A percentile compares a stretch with the other conserved stretches of the same genome.
Conservation (phyloP, 163 green algal genomes). For the Picocystis sp. region DNA sequence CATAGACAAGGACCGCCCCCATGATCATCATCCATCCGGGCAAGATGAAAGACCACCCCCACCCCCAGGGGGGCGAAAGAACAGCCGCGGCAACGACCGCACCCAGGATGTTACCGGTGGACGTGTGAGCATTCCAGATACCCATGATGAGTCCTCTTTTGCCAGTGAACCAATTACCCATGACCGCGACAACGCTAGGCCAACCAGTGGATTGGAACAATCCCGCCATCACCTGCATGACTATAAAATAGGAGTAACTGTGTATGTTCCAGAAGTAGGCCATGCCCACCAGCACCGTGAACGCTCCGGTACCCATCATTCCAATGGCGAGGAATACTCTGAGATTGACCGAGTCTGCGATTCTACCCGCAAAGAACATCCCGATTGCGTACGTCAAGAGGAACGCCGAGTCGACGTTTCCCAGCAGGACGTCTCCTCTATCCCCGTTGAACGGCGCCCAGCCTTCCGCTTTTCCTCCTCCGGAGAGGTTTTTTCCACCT, state of each 20-base stretch:
- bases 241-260: conserved; percentile 54
- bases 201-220: conserved; percentile 78
- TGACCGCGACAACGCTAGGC: conserved; percentile 77
- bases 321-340: conserved; percentile 63
- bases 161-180: conserved; percentile 88
- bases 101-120: conserved; percentile 82
- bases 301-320: conserved; percentile 51
- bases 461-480: conserved; percentile 13
- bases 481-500: conserved; percentile 2
- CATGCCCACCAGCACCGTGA: conserved; percentile 47
- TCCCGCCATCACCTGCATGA: conserved; percentile 46
- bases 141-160: conserved; percentile 83
- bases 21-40: conserved; percentile 32
- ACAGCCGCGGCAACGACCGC: conserved; percentile 48
- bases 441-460: conserved; percentile 74
- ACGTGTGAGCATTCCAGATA: conserved; percentile 89
- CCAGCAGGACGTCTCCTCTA: conserved; percentile 56
- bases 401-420: conserved; percentile 73
- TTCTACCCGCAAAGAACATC: conserved; percentile 78
- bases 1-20: conserved; percentile 43
- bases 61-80: conserved; percentile 69
- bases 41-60: conserved; percentile 70
- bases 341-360: conserved; percentile 71
- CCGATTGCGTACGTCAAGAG: conserved; percentile 63
- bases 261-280: conserved; percentile 74